Conservation (phyloP, 1,284 basidiomycete species). For the Irpex sp. region DNA sequence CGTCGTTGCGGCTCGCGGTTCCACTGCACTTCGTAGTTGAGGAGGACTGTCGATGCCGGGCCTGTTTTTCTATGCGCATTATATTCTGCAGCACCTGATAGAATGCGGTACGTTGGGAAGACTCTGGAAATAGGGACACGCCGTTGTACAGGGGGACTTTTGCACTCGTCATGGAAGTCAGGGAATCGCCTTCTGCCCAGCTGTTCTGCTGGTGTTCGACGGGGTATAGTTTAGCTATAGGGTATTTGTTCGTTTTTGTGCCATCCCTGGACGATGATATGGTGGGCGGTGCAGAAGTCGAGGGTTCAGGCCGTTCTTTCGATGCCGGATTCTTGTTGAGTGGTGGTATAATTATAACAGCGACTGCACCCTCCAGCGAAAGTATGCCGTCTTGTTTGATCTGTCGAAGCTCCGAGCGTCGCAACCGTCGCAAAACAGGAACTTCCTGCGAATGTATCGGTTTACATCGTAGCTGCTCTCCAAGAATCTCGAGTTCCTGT, state of each 20-base stretch:
- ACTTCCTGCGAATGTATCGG: constrained; percentile 20
- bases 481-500: constrained; percentile 65
- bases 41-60: constrained; percentile 23
- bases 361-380: constrained; percentile 50
- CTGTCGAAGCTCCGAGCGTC: constrained; percentile 51
- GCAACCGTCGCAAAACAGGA: constrained; percentile 58
- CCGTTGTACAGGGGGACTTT: constrained; percentile 66
- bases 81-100: constrained; percentile 45
- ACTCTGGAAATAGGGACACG: constrained; percentile 55
- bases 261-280: constrained; percentile 11
- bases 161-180: constrained; percentile 34
- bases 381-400: constrained; percentile 46
- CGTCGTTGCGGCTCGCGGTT: neutral
- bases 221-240: constrained; percentile 36
- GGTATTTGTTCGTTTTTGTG: constrained; percentile 18
- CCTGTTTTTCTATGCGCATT: constrained; percentile 42
- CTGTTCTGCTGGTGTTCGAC: neutral
- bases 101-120: constrained; percentile 53
- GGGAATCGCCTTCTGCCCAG: neutral
- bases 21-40: neutral
- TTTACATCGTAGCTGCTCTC: constrained; percentile 34
- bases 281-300: constrained; percentile 39
- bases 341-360: constrained; percentile 68
- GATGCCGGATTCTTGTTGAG: constrained; percentile 52
- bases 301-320: constrained; percentile 38